Conservation (phyloP, 139 green algal genomes). For the Auxenochlorella pyrenoidosa region DNA sequence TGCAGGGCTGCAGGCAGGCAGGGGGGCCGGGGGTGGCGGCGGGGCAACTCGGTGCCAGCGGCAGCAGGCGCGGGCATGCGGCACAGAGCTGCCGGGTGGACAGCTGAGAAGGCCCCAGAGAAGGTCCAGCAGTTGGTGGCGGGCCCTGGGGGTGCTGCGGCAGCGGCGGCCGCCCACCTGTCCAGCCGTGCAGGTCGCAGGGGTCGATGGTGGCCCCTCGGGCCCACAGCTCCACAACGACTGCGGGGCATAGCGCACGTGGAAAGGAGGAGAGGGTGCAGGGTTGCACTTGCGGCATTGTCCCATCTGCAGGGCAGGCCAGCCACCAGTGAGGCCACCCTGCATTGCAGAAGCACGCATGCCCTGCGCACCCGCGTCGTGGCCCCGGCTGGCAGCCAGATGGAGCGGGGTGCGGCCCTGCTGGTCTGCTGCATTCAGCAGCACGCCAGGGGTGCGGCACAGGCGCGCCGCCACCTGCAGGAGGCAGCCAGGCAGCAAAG, state of each 20-base stretch:
- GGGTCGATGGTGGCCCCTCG: conserved; percentile 31
- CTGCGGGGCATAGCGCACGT: not conserved
- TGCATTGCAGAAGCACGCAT: not conserved
- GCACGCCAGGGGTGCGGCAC: not conserved
- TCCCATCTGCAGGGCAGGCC: too few relatives aligned
- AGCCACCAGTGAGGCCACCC: too few relatives aligned
- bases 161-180: not conserved
- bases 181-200: conserved; percentile 50
- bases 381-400: conserved; percentile 41
- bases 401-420: conserved; percentile 54
- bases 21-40: too few relatives aligned
- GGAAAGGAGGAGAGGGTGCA: too few relatives aligned
- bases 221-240: conserved; percentile 57
- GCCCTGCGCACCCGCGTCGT: conserved; percentile 7
- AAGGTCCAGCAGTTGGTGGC: too few relatives aligned
- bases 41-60: too few relatives aligned
- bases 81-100: too few relatives aligned
- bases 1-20: conserved; percentile 46
- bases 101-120: too few relatives aligned
- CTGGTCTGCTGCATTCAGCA: conserved; percentile 47
- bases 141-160: too few relatives aligned
- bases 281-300: too few relatives aligned
- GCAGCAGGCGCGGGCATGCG: too few relatives aligned
- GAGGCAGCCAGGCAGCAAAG: not conserved
- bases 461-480: conserved; percentile 36